A percentile compares a stretch with the other conserved stretches of the same genome.
phyloP scores from a whole-genome alignment of 2,329 filamentous ascomycete species.

The Fusarium mexicanum region DNA sequence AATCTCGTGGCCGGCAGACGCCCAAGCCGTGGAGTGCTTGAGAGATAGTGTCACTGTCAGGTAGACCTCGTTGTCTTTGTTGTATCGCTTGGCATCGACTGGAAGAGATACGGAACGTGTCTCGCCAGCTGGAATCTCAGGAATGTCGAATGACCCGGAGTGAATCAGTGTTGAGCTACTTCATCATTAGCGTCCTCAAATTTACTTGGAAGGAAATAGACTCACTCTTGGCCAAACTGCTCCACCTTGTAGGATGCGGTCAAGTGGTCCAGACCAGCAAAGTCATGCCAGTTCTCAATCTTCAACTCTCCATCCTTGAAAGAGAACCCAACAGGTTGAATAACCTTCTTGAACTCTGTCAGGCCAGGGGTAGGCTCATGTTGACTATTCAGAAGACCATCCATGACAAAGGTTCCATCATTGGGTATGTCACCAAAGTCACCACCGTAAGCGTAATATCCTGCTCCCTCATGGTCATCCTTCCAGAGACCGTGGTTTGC shows the following conservation, averaged over 20 bases:
- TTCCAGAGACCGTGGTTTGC: constrained; percentile 68
- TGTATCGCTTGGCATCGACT: constrained; percentile 38
- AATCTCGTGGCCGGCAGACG: constrained; percentile 61
- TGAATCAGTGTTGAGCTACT: constrained; percentile 38
- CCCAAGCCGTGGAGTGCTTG: constrained; percentile 59
- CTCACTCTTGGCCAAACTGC: constrained; percentile 51
- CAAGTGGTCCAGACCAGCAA: constrained; percentile 55
- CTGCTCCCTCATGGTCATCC: constrained; percentile 55
- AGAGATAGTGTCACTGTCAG: constrained; percentile 58
- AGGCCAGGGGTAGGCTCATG: constrained; percentile 67
- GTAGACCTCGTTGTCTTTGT: constrained; percentile 52
- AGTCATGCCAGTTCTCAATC: constrained; percentile 62
- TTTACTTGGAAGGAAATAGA: no score
- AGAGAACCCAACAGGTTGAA: constrained; percentile 61
- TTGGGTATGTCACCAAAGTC: constrained; percentile 71
- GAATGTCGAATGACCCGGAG: constrained; percentile 53
- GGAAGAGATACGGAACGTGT: constrained; percentile 49
- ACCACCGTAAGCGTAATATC: constrained; percentile 68
- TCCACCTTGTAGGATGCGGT: constrained; percentile 56
- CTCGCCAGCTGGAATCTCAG: constrained; percentile 52
- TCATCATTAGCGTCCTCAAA: background rate
- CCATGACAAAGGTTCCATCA: constrained; percentile 70
- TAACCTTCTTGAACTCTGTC: constrained; percentile 65
- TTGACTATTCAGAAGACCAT: constrained; percentile 63
- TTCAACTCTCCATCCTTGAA: constrained; percentile 50